These are phyloP conservation scores for Hypoxylon subgilvum DNA, from an alignment of 495 filamentous ascomycete species.

Conservation along the genomic window DNA sequence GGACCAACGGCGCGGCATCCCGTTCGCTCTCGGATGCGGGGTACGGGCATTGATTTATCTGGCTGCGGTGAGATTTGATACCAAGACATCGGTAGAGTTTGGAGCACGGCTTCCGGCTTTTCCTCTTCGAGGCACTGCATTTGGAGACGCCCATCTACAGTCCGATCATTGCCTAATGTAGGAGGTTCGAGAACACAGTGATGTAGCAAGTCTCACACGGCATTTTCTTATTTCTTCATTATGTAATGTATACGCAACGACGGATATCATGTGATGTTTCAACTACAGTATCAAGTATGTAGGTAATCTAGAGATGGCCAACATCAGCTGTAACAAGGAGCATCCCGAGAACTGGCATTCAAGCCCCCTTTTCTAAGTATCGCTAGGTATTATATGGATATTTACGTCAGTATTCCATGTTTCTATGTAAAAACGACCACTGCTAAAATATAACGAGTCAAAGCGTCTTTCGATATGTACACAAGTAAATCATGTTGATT, in stretches of 20 bases:
- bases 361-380: no score
- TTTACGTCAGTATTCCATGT: no score
- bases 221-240: background rate
- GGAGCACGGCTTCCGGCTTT: conserved; percentile 12
- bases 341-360: no score
- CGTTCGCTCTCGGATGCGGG: conserved; percentile 30
- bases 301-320: no score
- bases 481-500: no score
- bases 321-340: no score
- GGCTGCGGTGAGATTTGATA: conserved; percentile 13
- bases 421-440: no score
- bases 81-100: conserved; percentile 25
- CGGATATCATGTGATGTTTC: background rate
- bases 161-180: conserved; percentile 22
- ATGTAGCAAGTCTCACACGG: background rate
- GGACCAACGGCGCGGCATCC: conserved; percentile 21
- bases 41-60: conserved; percentile 18
- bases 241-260: background rate
- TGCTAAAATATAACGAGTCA: no score
- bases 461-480: no score
- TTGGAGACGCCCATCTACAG: background rate
- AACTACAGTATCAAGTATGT: no score
- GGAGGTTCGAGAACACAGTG: conserved; percentile 26
- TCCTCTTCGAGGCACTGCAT: background rate
- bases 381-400: no score